Evolutionary conservation across 1,284 basidiomycete genomes (phyloP).

Genomic region (Melampsora occidentalis): DNA sequence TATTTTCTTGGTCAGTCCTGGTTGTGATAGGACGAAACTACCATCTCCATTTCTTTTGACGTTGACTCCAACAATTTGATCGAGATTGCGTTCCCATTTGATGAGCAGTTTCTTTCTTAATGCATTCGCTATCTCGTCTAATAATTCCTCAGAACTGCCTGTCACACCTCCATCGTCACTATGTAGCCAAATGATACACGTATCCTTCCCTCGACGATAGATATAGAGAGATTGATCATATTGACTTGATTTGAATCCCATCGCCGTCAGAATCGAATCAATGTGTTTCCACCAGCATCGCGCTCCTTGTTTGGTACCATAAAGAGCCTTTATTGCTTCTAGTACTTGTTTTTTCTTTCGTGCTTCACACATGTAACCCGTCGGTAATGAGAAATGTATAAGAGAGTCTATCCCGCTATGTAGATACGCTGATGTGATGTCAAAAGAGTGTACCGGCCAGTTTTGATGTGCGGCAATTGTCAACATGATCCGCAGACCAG

Average conservation of each 20-base stretch:
- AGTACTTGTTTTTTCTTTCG: too few species aligned
- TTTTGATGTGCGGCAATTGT: too few species aligned
- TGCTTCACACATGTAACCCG: too few species aligned
- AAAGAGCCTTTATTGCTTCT: not conserved
- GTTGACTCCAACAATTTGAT: constrained; percentile 3
- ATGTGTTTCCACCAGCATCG: constrained; percentile 34
- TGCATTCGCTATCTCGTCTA: too few species aligned
- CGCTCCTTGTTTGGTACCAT: constrained; percentile 8
- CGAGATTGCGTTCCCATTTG: not conserved
- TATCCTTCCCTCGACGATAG: not conserved
- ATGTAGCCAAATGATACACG: constrained; percentile 5
- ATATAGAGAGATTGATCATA: constrained; percentile 11
- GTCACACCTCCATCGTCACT: not conserved
- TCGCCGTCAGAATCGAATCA: not conserved
- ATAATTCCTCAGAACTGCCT: too few species aligned
- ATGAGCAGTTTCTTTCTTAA: not conserved
- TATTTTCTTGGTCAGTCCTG: not conserved
- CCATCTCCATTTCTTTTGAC: not conserved
- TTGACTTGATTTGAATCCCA: not conserved
- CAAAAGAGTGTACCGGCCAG: not conserved
- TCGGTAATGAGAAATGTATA: too few species aligned
- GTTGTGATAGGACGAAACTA: not conserved
- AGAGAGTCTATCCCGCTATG: too few species aligned
- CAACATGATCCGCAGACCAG: too few species aligned
- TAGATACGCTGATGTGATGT: not conserved